These are phyloP conservation scores for Phytophthora pluvialis DNA, from an alignment of 352 stramenopile genomes.

Conservation along the genomic window DNA sequence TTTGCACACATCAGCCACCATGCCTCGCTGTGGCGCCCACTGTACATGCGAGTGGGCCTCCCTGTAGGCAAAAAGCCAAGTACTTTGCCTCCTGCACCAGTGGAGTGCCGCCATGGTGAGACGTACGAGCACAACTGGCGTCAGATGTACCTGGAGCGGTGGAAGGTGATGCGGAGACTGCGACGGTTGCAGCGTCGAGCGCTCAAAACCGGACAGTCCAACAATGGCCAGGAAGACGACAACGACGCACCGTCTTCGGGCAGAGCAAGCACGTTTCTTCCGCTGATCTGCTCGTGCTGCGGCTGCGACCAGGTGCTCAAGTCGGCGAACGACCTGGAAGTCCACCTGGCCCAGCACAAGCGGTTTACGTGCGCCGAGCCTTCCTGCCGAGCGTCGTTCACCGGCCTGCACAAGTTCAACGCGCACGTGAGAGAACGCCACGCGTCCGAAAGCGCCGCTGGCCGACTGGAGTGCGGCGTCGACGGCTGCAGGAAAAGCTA, in stretches of 20 bases:
- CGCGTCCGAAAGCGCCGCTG: neutral
- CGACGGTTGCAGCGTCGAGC: conserved; percentile 28
- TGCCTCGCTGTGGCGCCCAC: conserved; percentile 43
- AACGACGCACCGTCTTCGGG: neutral
- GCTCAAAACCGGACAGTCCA: conserved; percentile 10
- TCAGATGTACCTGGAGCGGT: conserved; percentile 37
- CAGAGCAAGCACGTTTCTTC: conserved; percentile 26
- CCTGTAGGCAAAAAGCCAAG: conserved; percentile 10
- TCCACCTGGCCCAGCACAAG: conserved; percentile 37
- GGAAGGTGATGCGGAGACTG: conserved; percentile 31
- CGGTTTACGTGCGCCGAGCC: conserved; percentile 34
- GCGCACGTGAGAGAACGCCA: conserved; percentile 33
- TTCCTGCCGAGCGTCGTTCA: conserved; percentile 44
- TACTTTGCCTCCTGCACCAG: conserved; percentile 7
- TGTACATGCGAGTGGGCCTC: conserved; percentile 43
- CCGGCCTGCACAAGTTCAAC: conserved; percentile 30
- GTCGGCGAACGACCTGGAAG: conserved; percentile 20
- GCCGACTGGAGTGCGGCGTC: conserved; percentile 33
- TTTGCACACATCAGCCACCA: conserved; percentile 50
- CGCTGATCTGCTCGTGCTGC: conserved; percentile 44
- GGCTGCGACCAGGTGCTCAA: conserved; percentile 47
- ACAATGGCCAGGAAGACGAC: conserved; percentile 2
- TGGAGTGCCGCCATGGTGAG: conserved; percentile 37
- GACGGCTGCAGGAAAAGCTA: conserved; percentile 51
- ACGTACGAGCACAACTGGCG: conserved; percentile 48